A percentile compares a stretch with the other conserved stretches of the same genome.
phyloP scores from a whole-genome alignment of 345 rosid genomes.

The Aegle marmelos region DNA sequence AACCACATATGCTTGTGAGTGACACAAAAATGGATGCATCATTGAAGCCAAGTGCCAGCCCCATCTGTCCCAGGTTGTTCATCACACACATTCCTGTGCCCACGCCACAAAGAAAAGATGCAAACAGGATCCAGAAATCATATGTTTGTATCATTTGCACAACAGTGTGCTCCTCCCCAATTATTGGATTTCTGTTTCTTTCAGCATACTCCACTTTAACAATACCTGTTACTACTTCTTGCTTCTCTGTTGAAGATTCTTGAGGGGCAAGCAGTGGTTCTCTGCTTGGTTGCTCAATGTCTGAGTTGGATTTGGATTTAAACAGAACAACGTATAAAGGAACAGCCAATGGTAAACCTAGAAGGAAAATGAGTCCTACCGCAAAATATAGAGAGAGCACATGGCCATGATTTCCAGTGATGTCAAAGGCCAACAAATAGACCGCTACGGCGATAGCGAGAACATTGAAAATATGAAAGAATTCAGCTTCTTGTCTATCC shows the following conservation, averaged over 20 bases:
- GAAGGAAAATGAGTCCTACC: conserved; percentile 32
- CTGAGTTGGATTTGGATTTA: neutral
- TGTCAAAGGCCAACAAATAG: conserved; percentile 62
- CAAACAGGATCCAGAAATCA: conserved; percentile 84
- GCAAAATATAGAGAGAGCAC: neutral
- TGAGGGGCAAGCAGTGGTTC: neutral
- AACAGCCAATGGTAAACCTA: conserved; percentile 14
- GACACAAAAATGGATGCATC: conserved; percentile 89
- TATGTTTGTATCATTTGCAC: conserved; percentile 52
- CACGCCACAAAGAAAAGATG: conserved; percentile 79
- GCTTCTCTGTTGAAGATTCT: conserved; percentile 18
- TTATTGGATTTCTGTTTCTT: conserved; percentile 36
- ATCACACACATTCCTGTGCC: conserved; percentile 86
- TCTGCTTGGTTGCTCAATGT: neutral
- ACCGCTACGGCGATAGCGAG: conserved; percentile 73
- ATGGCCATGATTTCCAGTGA: conserved; percentile 18
- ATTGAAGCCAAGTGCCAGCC: conserved; percentile 75
- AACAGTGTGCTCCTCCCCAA: conserved; percentile 90
- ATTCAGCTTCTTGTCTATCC: conserved; percentile 59
- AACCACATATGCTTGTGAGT: conserved; percentile 82
- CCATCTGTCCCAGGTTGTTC: conserved; percentile 95
- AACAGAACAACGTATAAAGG: neutral
- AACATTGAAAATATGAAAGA: conserved; percentile 53
- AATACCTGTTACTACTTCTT: neutral
- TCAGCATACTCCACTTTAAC: neutral